Base-by-base conservation (phyloP, 805 yeast species). In the Tetrapisispora fleetii region DNA sequence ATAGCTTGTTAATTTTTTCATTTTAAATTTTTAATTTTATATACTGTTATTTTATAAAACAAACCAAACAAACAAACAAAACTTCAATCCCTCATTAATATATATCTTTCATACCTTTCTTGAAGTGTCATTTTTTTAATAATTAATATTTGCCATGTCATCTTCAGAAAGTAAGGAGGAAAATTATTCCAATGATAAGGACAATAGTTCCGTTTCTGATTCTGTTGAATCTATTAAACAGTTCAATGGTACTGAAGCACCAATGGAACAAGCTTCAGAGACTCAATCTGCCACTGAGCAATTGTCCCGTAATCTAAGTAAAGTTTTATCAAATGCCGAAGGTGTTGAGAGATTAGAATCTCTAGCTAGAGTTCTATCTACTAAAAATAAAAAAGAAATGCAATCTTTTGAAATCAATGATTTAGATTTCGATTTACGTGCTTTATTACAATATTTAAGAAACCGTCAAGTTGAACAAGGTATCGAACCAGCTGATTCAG, bases 361-460 rank as follows among this genome's bases (percentile, higher is more conserved):
- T n/a, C 63, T 76, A 51, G 75, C 79, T 3, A 71, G 78, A 63
- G 71, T 71, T 40, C 55, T 76, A 40, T 75, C 80, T 10, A 72
- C 77, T 14, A 72, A 72, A 58, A 73, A 78, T 21, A 71, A 71
- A 49, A 68, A 67, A 37, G 71, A 76, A 52, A 63, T 73, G 60
- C 72, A 71, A 39, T 55, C 59, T 32, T 70, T 76, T 49, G 77
- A 74, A 58, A 63, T 75, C 37, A 58, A 62, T 46, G 65, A 74
- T 43, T 64, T 74, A 37, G 73, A 75, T 56, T 76, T 76, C 52
- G 79, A 76, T 60, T 59, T 76, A 45, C 60, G 69, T 47, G 57
- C 73, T 16, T 50, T 76, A 32, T 57, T 76, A 44, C 63, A 70
- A 49, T 73, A 72, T 50, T 59, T 73, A 51, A 58, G 68, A 49